These are phyloP conservation scores for Annulohypoxylon bovei DNA, from an alignment of 495 filamentous ascomycete genomes.

Conservation along the genomic window DNA sequence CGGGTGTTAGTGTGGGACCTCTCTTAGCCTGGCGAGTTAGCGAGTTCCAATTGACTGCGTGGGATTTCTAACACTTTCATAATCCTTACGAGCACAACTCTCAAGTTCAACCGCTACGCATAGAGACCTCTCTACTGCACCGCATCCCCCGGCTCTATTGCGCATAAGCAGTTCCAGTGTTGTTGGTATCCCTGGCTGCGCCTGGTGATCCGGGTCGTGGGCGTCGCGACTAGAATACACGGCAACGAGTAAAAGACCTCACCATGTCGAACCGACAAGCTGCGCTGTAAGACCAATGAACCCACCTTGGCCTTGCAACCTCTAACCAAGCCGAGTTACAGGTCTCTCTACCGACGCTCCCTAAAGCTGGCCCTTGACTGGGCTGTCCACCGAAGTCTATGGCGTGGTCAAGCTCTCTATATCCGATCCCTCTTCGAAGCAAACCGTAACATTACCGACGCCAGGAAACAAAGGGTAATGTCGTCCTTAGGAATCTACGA, in stretches of 20 bases:
- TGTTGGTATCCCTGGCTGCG: constrained; percentile 5
- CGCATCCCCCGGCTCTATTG: neutral
- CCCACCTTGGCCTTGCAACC: neutral
- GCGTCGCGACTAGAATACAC: constrained; percentile 12
- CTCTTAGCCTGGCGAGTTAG: constrained; percentile 5
- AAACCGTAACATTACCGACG: constrained; percentile 86
- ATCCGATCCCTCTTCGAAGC: constrained; percentile 95
- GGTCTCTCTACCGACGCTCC: constrained; percentile 91
- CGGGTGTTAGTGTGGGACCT: neutral
- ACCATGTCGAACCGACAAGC: constrained; percentile 59
- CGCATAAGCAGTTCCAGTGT: constrained; percentile 9
- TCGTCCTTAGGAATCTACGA: neutral
- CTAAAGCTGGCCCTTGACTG: constrained; percentile 95
- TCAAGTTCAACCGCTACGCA: constrained; percentile 9
- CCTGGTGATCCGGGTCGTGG: constrained; percentile 8
- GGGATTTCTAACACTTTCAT: constrained; percentile 36
- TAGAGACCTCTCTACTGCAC: neutral
- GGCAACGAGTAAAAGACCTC: constrained; percentile 34
- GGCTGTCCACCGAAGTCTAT: constrained; percentile 88
- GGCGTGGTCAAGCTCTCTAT: constrained; percentile 95
- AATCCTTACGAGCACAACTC: constrained; percentile 10
- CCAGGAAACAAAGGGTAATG: constrained; percentile 84
- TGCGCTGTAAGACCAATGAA: constrained; percentile 53
- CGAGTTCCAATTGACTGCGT: constrained; percentile 38
- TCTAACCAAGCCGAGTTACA: constrained; percentile 51